These are phyloP conservation scores for Pseudoneurospora amorphoporcata DNA, from an alignment of 495 filamentous ascomycete genomes.

Conservation along the genomic window DNA sequence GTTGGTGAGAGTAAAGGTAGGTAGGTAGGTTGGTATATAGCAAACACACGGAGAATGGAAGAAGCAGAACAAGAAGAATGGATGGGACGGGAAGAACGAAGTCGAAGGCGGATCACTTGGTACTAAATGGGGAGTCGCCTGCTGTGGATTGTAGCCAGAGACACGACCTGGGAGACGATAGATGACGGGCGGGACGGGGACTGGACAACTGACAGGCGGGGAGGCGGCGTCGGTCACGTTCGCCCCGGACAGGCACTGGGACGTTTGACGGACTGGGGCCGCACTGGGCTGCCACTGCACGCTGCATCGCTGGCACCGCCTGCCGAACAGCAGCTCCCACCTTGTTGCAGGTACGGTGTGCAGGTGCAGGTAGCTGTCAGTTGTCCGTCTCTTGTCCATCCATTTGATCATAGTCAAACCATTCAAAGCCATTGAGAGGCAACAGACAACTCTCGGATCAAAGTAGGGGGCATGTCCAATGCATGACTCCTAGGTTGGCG, in stretches of 20 bases:
- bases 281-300: neutral
- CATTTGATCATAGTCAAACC: neutral
- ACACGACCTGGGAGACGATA: neutral
- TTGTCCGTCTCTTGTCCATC: neutral
- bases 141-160: neutral
- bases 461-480: neutral
- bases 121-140: neutral
- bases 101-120: neutral
- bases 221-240: neutral
- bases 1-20: neutral
- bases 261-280: no score
- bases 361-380: neutral
- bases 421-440: neutral
- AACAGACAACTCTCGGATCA: neutral
- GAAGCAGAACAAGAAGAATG: neutral
- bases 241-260: no score
- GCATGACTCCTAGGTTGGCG: neutral
- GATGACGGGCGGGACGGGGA: neutral
- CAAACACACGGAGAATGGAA: neutral
- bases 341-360: neutral
- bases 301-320: neutral
- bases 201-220: neutral
- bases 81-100: neutral
- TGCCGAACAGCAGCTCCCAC: neutral
- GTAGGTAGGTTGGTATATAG: neutral